phyloP scores from a whole-genome alignment of 345 rosid species.

The Bruguiera gymnorhiza region DNA sequence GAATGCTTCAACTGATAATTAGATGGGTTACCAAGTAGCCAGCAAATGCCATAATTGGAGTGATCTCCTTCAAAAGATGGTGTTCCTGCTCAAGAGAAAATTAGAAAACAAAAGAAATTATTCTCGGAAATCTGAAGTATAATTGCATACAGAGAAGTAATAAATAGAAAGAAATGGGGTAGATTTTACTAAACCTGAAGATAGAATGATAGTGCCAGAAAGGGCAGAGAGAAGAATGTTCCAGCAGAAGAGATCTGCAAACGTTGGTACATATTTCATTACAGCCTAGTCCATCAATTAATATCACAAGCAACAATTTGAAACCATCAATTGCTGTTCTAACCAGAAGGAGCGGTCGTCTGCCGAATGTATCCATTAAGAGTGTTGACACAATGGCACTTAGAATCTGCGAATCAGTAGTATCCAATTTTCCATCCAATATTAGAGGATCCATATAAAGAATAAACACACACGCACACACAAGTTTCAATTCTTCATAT shows the following conservation, averaged over 20 bases:
- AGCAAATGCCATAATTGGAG: constrained; percentile 23
- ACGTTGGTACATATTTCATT: not conserved
- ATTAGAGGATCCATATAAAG: no score
- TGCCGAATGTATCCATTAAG: constrained; percentile 49
- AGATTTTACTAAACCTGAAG: constrained; percentile 35
- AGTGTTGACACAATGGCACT: constrained; percentile 23
- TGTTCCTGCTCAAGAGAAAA: constrained; percentile 19
- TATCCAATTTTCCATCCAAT: no score
- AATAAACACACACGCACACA: no score
- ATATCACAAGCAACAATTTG: no score
- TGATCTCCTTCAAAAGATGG: constrained; percentile 13
- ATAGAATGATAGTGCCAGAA: constrained; percentile 44
- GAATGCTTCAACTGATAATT: no score
- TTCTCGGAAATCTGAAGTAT: not conserved
- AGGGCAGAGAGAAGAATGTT: constrained; percentile 31
- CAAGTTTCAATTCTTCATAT: no score
- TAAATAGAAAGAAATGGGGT: not conserved
- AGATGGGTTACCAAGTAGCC: constrained; percentile 31
- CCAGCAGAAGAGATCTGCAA: constrained; percentile 38
- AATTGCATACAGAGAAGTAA: no score
- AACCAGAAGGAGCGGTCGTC: constrained; percentile 57
- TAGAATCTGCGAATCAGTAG: constrained; percentile 28
- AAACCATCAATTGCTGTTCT: not conserved
- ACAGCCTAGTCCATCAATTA: no score
- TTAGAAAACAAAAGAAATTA: not conserved